A percentile compares a stretch with the other conserved stretches of the same genome.
phyloP scores from a whole-genome alignment of 352 stramenopile genomes.

The Globisporangium polare region DNA sequence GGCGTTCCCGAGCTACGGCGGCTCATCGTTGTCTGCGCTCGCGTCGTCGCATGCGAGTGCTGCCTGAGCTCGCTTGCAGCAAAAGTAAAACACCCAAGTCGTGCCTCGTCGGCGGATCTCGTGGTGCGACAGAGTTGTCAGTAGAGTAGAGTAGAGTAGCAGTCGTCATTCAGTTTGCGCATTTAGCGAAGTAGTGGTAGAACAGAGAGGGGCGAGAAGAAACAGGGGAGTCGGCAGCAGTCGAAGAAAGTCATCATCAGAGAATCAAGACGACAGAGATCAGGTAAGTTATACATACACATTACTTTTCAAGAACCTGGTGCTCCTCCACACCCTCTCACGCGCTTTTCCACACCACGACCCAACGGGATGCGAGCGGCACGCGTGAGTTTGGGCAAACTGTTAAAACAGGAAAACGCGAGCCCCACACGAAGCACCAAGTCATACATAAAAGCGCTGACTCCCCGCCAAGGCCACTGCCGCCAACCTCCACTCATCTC shows the following conservation, averaged over 20 bases:
- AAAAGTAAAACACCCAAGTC: conserved; percentile 1
- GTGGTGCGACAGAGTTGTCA: background rate
- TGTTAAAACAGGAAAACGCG: too few species aligned
- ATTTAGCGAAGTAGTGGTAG: background rate
- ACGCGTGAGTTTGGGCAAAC: too few species aligned
- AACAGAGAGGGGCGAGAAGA: background rate
- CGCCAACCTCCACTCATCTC: background rate
- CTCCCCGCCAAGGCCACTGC: background rate
- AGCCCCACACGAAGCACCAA: too few species aligned
- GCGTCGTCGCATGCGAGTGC: conserved; percentile 15
- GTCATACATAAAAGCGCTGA: background rate
- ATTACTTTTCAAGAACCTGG: too few species aligned
- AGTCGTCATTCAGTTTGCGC: background rate
- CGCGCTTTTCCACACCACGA: too few species aligned
- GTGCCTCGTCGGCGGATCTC: background rate
- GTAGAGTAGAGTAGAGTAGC: background rate
- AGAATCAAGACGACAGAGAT: background rate
- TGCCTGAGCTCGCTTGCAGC: background rate
- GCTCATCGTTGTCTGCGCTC: conserved; percentile 9
- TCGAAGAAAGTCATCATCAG: background rate
- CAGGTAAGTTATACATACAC: background rate
- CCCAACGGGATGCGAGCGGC: too few species aligned
- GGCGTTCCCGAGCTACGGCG: conserved; percentile 11
- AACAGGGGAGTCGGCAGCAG: background rate
- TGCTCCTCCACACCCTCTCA: too few species aligned